Conservation (phyloP, 2,329 filamentous ascomycete genomes). For the Paradendryphiella salina region DNA sequence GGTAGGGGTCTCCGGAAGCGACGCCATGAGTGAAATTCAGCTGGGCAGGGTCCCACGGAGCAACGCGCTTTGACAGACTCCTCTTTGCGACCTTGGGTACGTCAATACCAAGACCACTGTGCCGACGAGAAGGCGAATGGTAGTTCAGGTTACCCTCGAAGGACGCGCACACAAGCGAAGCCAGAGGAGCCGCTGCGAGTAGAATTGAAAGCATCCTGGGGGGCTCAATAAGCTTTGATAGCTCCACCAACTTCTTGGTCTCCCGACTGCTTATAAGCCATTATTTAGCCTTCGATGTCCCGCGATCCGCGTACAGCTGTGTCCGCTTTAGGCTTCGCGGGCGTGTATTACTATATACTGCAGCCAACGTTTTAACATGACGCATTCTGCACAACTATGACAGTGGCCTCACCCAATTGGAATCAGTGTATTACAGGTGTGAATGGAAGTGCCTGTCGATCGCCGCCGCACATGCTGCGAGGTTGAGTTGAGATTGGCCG, state of each 20-base stretch:
- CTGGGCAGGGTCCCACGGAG: conserved; percentile 46
- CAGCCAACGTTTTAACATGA: not conserved
- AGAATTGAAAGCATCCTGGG: conserved; percentile 22
- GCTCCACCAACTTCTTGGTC: not conserved
- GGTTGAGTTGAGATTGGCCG: conserved; percentile 13
- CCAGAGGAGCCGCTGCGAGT: conserved; percentile 20
- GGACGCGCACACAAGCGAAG: conserved; percentile 21
- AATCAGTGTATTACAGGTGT: conserved; percentile 11
- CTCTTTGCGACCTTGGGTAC: conserved; percentile 62
- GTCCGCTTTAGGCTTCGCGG: not conserved
- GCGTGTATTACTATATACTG: conserved; percentile 4
- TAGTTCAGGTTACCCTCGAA: conserved; percentile 64
- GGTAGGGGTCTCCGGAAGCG: conserved; percentile 52
- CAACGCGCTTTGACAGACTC: conserved; percentile 34
- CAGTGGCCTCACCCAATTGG: conserved; percentile 6
- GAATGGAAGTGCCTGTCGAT: conserved; percentile 14
- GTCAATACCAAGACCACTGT: conserved; percentile 65
- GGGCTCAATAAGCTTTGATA: not conserved
- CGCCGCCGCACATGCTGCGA: conserved; percentile 18
- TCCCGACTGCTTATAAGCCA: conserved; percentile 5
- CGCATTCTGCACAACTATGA: conserved; percentile 1
- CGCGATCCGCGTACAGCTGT: not conserved
- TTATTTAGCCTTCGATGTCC: not conserved
- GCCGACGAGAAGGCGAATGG: conserved; percentile 64
- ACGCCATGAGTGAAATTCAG: conserved; percentile 52